These are phyloP conservation scores for Crithidia thermophila DNA, from an alignment of 208 protist genomes.

Conservation along the genomic window DNA sequence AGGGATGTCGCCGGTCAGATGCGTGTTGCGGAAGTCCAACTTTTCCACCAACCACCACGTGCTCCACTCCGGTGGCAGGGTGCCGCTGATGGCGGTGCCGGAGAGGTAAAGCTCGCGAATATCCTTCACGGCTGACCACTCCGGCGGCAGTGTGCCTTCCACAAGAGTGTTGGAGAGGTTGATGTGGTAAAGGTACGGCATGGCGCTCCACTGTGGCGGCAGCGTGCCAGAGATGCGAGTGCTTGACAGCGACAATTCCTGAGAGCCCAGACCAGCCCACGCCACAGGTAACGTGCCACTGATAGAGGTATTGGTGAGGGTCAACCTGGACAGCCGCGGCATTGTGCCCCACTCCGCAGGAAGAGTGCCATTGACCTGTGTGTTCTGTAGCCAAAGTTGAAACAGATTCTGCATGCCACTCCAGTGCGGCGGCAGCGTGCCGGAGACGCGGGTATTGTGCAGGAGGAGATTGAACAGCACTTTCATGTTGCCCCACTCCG, in stretches of 20 bases:
- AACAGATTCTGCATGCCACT: neutral
- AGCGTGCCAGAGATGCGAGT: constrained; percentile 7
- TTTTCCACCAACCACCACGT: neutral
- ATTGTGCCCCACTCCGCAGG: neutral
- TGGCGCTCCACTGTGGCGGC: neutral
- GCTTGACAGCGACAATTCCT: no score
- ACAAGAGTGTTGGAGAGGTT: neutral
- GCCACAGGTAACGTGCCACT: neutral
- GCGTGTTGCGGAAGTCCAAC: neutral
- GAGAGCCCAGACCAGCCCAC: neutral
- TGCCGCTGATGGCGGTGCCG: neutral
- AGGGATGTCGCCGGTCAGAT: constrained; percentile 5
- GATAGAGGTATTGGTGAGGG: neutral
- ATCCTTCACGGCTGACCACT: neutral
- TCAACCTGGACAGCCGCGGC: neutral
- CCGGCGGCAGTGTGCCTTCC: neutral
- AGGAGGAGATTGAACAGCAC: neutral
- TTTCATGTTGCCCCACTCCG: neutral
- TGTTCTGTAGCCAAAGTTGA: neutral
- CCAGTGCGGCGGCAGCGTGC: constrained; percentile 8
- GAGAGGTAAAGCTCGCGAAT: neutral
- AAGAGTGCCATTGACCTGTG: neutral
- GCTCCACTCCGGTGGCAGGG: neutral
- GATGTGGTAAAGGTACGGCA: neutral
- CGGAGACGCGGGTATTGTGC: neutral